Evolutionary conservation across 345 rosid genomes (phyloP).

Genomic region (Melastoma malabathricum): DNA sequence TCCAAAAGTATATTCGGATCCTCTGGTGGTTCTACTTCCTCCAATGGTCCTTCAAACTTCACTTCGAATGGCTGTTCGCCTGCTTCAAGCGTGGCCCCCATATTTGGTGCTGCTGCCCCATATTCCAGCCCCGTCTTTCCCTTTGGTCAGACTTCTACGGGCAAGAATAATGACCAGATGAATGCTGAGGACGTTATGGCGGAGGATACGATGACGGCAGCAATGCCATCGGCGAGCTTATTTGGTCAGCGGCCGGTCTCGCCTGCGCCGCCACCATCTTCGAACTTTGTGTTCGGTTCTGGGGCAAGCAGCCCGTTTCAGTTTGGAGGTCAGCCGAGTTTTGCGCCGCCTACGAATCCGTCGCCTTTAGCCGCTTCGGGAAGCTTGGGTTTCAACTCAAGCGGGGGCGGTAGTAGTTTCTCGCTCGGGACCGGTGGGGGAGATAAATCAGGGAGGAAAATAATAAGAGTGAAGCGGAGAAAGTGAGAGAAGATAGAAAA

Average conservation of each 20-base stretch:
- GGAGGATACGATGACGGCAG: conserved; percentile 67
- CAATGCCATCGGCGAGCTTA: conserved; percentile 23
- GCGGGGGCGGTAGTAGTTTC: conserved; percentile 64
- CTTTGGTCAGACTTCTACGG: conserved; percentile 33
- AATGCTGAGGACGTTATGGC: conserved; percentile 96
- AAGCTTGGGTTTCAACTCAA: conserved; percentile 28
- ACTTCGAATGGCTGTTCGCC: conserved; percentile 5
- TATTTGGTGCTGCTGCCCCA: conserved; percentile 9
- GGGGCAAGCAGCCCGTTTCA: conserved; percentile 34
- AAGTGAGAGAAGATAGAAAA: conserved; percentile 7
- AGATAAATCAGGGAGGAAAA: conserved; percentile 17
- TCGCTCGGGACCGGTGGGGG: conserved; percentile 57
- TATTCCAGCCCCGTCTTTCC: conserved; percentile 24
- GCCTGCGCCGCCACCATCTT: conserved; percentile 12
- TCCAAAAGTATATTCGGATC: conserved; percentile 5
- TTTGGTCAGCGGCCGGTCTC: conserved; percentile 32
- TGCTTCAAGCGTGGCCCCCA: conserved; percentile 1
- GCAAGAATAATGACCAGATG: conserved; percentile 59
- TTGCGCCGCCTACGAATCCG: conserved; percentile 24
- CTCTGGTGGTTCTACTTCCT: too few species aligned
- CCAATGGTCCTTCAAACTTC: conserved; percentile 1
- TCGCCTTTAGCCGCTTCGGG: conserved; percentile 56
- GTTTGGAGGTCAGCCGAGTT: conserved; percentile 50
- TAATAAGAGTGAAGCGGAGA: conserved; percentile 2
- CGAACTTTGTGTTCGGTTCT: conserved; percentile 14